Evolutionary conservation across 345 rosid species (phyloP).

Genomic region (Hevea brasiliensis): DNA sequence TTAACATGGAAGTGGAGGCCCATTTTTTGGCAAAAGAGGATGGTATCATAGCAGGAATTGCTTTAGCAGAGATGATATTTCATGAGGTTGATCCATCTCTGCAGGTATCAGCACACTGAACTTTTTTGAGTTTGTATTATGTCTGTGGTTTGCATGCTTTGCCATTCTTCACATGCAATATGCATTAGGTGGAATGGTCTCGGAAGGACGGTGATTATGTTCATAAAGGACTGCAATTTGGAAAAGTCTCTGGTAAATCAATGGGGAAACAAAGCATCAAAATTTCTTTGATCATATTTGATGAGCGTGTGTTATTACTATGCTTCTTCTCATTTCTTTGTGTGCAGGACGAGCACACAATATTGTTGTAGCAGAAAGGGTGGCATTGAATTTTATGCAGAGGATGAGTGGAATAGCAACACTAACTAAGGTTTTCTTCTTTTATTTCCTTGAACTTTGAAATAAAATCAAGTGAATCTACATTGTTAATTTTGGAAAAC

Average conservation of each 20-base stretch:
- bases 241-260: conserved; percentile 70
- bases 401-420: conserved; percentile 99
- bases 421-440: conserved; percentile 64
- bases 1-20: conserved; percentile 87
- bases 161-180: conserved; percentile 15
- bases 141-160: conserved; percentile 17
- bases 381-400: conserved; percentile 92
- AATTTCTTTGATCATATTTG: background rate
- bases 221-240: conserved; percentile 81
- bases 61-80: conserved; percentile 84
- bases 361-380: conserved; percentile 88
- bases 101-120: conserved; percentile 43
- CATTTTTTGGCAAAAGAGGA: conserved; percentile 88
- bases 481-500: background rate
- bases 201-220: conserved; percentile 80
- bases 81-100: conserved; percentile 81
- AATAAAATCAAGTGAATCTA: background rate
- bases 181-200: conserved; percentile 77
- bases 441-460: conserved; percentile 1
- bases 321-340: background rate
- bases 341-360: conserved; percentile 72
- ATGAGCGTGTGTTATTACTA: background rate
- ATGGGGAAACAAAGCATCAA: background rate
- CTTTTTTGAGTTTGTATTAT: conserved; percentile 12
- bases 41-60: conserved; percentile 81